Base-by-base conservation (phyloP, 495 filamentous ascomycete genomes). In the Penicillium odoratum region DNA sequence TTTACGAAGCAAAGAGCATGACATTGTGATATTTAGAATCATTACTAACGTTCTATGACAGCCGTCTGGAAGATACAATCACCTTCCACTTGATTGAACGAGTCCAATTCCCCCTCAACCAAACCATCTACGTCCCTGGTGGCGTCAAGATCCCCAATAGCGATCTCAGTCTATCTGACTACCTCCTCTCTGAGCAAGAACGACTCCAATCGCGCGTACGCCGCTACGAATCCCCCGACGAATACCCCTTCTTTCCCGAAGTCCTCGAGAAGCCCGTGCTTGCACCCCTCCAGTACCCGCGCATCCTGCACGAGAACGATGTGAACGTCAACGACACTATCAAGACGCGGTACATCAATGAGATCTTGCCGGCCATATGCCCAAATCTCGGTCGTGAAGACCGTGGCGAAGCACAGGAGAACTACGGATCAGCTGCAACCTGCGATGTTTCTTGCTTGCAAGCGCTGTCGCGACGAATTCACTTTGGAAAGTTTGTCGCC, bases 401-500 rank as follows among this genome's bases (percentile, higher is more conserved):
- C 67, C 84, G 90, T 44, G 92, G 90, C 40, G 94, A 93, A 65
- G 82, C 85, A 16, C 85, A 89, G 66, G 94, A 99, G 76, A 97
- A 98, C 72, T 99, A 97, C 72, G 95, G 95, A 3, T 96, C 91
- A 0, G 80, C 93, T 5, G 94, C 92, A 0, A 96, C 91, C 1
- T 90, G 87, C 70, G 95, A 99, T 73, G 94, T 99, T 31, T 79
- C 82, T 31, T 93, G 89, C 66, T 76, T 99, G 51, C 95, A 99
- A 77, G 90, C 95, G 15, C 78, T 99, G 10, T 96, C 92, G 44
- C 81, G 93, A 16, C 81, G 95, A 48, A 91, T 99, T 59, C 95
- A 99, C 72, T 99, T 97, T 74, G 95, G 95, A 55, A 99, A 97
- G 78, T 97, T 97, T 67, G 95, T 99, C 5, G 95, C 95, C 10